These are phyloP conservation scores for Pyronema omphalodes DNA, from an alignment of 495 filamentous ascomycete genomes.

Conservation along the genomic window DNA sequence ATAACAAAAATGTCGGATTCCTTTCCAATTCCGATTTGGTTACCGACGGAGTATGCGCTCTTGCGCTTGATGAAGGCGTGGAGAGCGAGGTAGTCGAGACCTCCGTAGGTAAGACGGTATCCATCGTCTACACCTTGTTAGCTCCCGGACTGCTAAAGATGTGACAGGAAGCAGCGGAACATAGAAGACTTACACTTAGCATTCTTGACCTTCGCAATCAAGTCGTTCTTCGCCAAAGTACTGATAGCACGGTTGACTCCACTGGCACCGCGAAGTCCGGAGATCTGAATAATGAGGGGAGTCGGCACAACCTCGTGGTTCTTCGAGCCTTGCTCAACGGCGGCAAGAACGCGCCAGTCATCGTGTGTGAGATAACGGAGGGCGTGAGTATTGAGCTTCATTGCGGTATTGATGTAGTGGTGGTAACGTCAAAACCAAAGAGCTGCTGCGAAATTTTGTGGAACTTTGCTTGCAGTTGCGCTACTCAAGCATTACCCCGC, in stretches of 20 bases:
- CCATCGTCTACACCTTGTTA: constrained; percentile 52
- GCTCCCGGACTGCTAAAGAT: not conserved
- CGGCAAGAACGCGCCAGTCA: constrained; percentile 89
- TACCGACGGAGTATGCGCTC: constrained; percentile 74
- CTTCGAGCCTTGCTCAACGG: constrained; percentile 78
- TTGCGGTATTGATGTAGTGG: constrained; percentile 21
- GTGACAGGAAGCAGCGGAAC: not conserved
- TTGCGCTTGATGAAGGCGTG: constrained; percentile 65
- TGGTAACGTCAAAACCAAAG: too few species aligned
- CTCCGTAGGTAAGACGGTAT: constrained; percentile 91
- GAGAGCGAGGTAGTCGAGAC: constrained; percentile 87
- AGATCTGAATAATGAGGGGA: constrained; percentile 63
- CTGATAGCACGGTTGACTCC: constrained; percentile 81
- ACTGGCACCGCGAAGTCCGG: constrained; percentile 61
- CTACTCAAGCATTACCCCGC: too few species aligned
- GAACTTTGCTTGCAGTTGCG: too few species aligned
- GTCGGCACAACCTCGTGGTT: constrained; percentile 97
- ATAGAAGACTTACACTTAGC: constrained; percentile 47
- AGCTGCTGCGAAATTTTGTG: too few species aligned
- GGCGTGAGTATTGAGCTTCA: constrained; percentile 84
- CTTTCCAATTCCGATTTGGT: constrained; percentile 91
- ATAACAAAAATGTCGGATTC: constrained; percentile 93
- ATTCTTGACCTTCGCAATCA: constrained; percentile 87
- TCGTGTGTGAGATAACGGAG: constrained; percentile 81
- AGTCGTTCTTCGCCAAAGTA: constrained; percentile 70